A percentile compares a stretch with the other conserved stretches of the same genome.
These are phyloP conservation scores for Lobosporangium transversale DNA, from an alignment of 192 early-diverging fungal genomes.

Conservation along the genomic window DNA sequence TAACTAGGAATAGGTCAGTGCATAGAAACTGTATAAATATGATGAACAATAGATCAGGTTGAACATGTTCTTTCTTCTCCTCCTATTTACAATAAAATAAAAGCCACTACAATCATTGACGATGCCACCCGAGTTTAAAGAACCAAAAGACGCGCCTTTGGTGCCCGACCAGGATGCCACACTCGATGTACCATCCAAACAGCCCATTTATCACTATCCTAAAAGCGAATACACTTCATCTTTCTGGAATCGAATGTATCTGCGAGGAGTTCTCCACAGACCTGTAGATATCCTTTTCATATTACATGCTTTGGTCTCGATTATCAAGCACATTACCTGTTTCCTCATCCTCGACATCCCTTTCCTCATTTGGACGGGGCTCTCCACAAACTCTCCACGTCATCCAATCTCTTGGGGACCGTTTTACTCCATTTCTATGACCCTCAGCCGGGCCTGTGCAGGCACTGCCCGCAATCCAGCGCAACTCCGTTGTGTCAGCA, in stretches of 20 bases:
- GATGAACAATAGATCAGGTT: no score
- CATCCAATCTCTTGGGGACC: slow-evolving; percentile 38
- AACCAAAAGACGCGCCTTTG: background rate
- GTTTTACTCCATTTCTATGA: slow-evolving; percentile 39
- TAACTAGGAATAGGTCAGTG: no score
- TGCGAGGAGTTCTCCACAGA: slow-evolving; percentile 21
- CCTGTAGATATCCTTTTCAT: slow-evolving; percentile 28
- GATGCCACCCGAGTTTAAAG: no score
- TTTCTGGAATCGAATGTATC: slow-evolving; percentile 19
- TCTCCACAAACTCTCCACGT: slow-evolving; percentile 11
- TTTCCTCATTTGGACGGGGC: slow-evolving; percentile 19
- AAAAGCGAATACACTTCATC: background rate
- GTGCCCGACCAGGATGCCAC: background rate
- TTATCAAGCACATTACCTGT: slow-evolving; percentile 5
- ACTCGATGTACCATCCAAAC: background rate
- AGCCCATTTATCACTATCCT: background rate
- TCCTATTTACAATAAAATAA: no score
- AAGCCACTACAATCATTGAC: no score
- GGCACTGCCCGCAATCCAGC: slow-evolving; percentile 23
- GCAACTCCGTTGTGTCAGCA: slow-evolving; percentile 41
- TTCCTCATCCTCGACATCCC: slow-evolving; percentile 28
- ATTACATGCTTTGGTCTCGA: background rate
- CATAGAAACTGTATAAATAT: no score
- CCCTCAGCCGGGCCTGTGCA: slow-evolving; percentile 32
- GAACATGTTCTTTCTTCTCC: no score